These are phyloP conservation scores for Tricholoma bakamatsutake DNA, from an alignment of 768 basidiomycete genomes.

Conservation along the genomic window DNA sequence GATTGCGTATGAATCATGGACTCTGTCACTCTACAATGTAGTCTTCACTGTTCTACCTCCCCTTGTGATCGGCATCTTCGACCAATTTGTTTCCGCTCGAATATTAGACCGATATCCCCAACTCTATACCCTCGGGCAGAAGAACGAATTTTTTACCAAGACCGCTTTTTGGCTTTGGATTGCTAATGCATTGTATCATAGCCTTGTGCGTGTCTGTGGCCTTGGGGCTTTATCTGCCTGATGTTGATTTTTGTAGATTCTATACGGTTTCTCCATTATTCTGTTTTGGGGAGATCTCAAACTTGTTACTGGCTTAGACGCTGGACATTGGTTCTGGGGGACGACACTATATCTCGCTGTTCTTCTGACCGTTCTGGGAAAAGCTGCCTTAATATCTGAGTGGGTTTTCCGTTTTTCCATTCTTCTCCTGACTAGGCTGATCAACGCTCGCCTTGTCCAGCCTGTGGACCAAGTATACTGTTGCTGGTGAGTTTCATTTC, in stretches of 20 bases:
- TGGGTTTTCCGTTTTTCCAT: constrained; percentile 34
- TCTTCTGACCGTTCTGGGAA: constrained; percentile 91
- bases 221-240: constrained; percentile 2
- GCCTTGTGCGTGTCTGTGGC: constrained; percentile 49
- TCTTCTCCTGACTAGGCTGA: not conserved
- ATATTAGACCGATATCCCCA: constrained; percentile 97
- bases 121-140: constrained; percentile 89
- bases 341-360: constrained; percentile 93
- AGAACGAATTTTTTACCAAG: constrained; percentile 89
- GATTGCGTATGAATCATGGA: constrained; percentile 98
- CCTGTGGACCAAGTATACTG: constrained; percentile 99
- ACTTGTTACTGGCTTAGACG: constrained; percentile 71
- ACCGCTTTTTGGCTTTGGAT: constrained; percentile 93
- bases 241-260: constrained; percentile 42
- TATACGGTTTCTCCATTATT: constrained; percentile 83
- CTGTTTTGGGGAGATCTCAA: constrained; percentile 94
- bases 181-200: constrained; percentile 85
- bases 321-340: constrained; percentile 99
- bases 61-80: constrained; percentile 95
- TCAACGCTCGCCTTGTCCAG: constrained; percentile 33
- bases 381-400: constrained; percentile 97
- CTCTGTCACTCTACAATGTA: constrained; percentile 94
- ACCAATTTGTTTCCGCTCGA: constrained; percentile 96
- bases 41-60: constrained; percentile 95
- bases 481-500: constrained; percentile 54